A percentile compares a stretch with the other conserved stretches of the same genome.
Conservation (phyloP, 768 basidiomycete genomes). For the Thelephora aurantiotincta region DNA sequence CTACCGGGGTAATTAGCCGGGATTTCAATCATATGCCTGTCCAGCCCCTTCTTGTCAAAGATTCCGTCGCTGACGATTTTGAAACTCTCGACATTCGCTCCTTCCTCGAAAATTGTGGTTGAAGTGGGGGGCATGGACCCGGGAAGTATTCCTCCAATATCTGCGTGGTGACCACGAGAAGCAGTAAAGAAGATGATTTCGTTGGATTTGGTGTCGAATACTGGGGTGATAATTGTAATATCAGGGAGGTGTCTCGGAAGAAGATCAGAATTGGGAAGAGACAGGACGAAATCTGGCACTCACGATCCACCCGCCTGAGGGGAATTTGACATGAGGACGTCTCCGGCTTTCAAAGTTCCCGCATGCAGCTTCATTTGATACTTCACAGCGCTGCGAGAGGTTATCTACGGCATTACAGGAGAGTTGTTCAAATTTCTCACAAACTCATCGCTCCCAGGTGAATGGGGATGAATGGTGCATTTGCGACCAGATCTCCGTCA, state of each 20-base stretch:
- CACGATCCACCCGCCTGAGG: constrained; percentile 82
- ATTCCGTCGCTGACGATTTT: constrained; percentile 78
- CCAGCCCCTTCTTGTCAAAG: constrained; percentile 63
- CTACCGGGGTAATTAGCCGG: constrained; percentile 75
- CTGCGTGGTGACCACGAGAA: constrained; percentile 87
- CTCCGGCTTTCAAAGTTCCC: constrained; percentile 67
- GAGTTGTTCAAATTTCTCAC: constrained; percentile 25
- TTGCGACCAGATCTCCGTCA: constrained; percentile 90
- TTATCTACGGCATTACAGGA: neutral
- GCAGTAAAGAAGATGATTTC: constrained; percentile 90
- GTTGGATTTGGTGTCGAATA: constrained; percentile 48
- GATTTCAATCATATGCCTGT: constrained; percentile 70
- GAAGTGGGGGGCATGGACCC: constrained; percentile 95
- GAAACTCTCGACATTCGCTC: constrained; percentile 82
- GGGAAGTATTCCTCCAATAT: constrained; percentile 85
- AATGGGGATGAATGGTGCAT: constrained; percentile 85
- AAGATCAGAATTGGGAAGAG: constrained; percentile 3
- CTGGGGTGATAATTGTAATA: constrained; percentile 89
- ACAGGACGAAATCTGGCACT: constrained; percentile 18
- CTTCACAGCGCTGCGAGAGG: constrained; percentile 50
- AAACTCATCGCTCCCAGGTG: constrained; percentile 86
- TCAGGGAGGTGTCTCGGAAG: constrained; percentile 57
- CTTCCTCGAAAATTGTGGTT: constrained; percentile 86
- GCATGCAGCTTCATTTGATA: constrained; percentile 77
- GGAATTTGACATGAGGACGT: constrained; percentile 88